These are phyloP conservation scores for Flammula alnicola DNA, from an alignment of 1,284 basidiomycete species.

Conservation along the genomic window DNA sequence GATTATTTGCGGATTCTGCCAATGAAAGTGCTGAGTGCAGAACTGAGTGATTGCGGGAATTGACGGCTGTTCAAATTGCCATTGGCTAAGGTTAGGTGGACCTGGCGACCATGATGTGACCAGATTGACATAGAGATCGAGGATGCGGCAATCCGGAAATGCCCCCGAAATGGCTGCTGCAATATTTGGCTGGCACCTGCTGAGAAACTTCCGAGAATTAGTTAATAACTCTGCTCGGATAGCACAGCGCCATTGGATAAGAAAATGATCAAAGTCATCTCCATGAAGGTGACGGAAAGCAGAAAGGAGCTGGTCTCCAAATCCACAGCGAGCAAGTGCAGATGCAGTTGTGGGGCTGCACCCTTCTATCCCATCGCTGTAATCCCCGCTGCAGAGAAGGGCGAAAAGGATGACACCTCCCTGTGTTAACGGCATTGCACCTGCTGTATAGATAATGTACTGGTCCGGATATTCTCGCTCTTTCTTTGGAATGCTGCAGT, in stretches of 20 bases:
- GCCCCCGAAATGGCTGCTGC: neutral
- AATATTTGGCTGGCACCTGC: neutral
- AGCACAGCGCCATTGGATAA: neutral
- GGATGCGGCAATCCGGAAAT: conserved; percentile 9
- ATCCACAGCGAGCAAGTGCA: conserved; percentile 9
- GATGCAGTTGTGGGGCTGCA: conserved; percentile 4
- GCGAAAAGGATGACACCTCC: conserved; percentile 10
- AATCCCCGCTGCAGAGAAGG: conserved; percentile 14
- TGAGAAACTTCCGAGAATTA: conserved; percentile 1
- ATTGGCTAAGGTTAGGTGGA: neutral
- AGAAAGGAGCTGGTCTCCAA: conserved; percentile 11
- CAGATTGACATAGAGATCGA: conserved; percentile 10
- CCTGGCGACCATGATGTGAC: conserved; percentile 8
- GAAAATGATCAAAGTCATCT: neutral
- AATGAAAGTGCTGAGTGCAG: conserved; percentile 4
- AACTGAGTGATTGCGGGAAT: conserved; percentile 1
- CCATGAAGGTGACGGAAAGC: neutral
- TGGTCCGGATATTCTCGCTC: neutral
- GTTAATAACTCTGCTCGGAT: conserved; percentile 1
- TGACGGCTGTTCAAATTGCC: neutral
- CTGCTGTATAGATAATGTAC: neutral
- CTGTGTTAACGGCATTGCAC: neutral
- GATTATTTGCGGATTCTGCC: neutral
- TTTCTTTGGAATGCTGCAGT: conserved; percentile 1
- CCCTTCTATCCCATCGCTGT: conserved; percentile 8